Percentiles rank a stretch among this genome's conserved stretches.
phyloP scores from a whole-genome alignment of 495 filamentous ascomycete species.

The Choiromyces venosus region DNA sequence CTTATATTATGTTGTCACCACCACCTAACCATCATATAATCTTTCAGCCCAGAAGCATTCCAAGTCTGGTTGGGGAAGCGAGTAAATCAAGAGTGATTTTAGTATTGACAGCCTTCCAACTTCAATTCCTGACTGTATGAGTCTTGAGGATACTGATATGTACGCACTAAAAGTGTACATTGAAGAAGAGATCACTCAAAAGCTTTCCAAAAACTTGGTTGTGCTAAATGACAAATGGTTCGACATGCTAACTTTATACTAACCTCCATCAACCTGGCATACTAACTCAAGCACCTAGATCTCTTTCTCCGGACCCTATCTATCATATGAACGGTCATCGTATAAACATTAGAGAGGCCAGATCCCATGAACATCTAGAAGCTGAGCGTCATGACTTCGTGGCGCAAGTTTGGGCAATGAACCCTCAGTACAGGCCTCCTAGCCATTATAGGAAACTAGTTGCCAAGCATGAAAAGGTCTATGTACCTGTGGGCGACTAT shows the following conservation, averaged over 20 bases:
- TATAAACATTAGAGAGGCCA: conserved; percentile 42
- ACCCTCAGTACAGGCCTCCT: conserved; percentile 43
- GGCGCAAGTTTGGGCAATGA: conserved; percentile 40
- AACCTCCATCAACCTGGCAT: conserved; percentile 3
- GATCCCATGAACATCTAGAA: conserved; percentile 43
- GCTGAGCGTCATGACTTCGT: conserved; percentile 44
- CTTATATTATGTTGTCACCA: background rate
- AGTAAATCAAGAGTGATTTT: background rate
- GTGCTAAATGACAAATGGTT: conserved; percentile 42
- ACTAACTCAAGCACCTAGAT: conserved; percentile 28
- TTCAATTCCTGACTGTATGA: conserved; percentile 43
- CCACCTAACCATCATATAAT: background rate
- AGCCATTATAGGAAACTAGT: conserved; percentile 42
- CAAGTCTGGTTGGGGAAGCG: background rate
- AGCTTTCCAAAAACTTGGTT: conserved; percentile 41
- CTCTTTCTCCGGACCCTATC: conserved; percentile 41
- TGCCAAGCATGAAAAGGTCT: conserved; percentile 44
- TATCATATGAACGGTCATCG: conserved; percentile 43
- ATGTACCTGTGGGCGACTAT: conserved; percentile 74
- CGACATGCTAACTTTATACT: conserved; percentile 2
- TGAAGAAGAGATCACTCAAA: conserved; percentile 44
- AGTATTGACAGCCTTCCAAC: conserved; percentile 33
- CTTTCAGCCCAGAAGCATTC: background rate
- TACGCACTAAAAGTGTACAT: conserved; percentile 44
- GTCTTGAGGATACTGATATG: conserved; percentile 44